These are phyloP conservation scores for Leishmania gerbilli DNA, from an alignment of 208 protist genomes.

Conservation along the genomic window DNA sequence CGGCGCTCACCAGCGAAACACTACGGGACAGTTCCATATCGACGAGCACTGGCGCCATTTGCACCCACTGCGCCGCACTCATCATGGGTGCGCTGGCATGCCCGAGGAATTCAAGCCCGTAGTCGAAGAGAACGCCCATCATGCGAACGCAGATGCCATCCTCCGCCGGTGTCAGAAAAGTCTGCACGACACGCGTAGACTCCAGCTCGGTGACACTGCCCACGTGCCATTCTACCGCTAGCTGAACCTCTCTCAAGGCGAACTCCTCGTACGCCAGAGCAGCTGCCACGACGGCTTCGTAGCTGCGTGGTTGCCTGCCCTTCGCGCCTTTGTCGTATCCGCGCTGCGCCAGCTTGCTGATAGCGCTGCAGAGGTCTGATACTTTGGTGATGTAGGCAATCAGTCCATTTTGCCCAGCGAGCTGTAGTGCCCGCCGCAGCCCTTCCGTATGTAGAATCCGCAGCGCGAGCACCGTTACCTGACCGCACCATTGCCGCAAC, in stretches of 20 bases:
- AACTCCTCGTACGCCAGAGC: slow-evolving; percentile 65
- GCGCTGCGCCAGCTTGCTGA: slow-evolving; percentile 41
- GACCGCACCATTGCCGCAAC: slow-evolving; percentile 71
- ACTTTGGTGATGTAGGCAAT: slow-evolving; percentile 52
- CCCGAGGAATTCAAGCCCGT: slow-evolving; percentile 88
- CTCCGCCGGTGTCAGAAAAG: slow-evolving; percentile 46
- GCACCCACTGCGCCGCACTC: slow-evolving; percentile 29
- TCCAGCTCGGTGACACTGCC: slow-evolving; percentile 61
- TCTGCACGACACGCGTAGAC: slow-evolving; percentile 73
- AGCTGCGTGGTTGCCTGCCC: background rate
- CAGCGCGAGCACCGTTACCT: slow-evolving; percentile 68
- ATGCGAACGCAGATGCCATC: slow-evolving; percentile 56
- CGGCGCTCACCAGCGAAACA: slow-evolving; percentile 35
- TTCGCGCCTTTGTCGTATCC: background rate
- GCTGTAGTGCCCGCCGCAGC: slow-evolving; percentile 56
- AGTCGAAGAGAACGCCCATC: slow-evolving; percentile 54
- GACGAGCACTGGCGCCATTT: slow-evolving; percentile 19
- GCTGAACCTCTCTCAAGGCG: slow-evolving; percentile 49
- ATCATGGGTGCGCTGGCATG: slow-evolving; percentile 53
- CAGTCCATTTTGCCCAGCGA: slow-evolving; percentile 56
- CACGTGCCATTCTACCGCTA: slow-evolving; percentile 50
- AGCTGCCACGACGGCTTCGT: slow-evolving; percentile 30
- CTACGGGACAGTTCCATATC: slow-evolving; percentile 23
- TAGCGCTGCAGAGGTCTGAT: slow-evolving; percentile 54
- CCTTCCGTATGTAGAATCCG: slow-evolving; percentile 71